Base-by-base conservation (phyloP, 176 grass and related monocot genomes). In the Calamus simplicifolius region DNA sequence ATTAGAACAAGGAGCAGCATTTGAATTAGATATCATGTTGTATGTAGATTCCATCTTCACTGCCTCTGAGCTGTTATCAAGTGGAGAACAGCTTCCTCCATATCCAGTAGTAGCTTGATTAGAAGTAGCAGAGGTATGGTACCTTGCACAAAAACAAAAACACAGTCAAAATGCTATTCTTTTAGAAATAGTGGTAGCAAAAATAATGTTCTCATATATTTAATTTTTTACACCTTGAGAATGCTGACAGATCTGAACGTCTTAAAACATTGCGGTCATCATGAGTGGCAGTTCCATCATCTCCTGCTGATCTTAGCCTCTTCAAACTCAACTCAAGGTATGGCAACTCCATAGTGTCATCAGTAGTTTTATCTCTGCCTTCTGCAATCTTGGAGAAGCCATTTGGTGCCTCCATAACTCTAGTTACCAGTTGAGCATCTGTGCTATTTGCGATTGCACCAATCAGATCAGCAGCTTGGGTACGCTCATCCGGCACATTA, bases 171-270 rank as follows among this genome's bases (percentile, higher is more conserved):
- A 87, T 54, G 74, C 70, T 78, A 79, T 56, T 71, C 71, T 19
- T 49, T 29, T 18, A 66, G 31, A 59, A 70, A 48, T 69, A 71
- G 64, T 56, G 8, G 35, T 43, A 13, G 35, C 67, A 69, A 75
- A 74, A 54, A 28, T 30, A 19, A 59, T 67, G 51, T 31, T 75
- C 50, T 51, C 74, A 85, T 58, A 74, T 77, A 86, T 89, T 74
- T 95, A 76, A 75, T 79, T 79, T 83, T 84, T 43, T 81, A 64
- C 75, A 96, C 91, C 91, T 90, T 2, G 77, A 77, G 66, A 95
- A 87, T 60, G 80, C 86, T 2, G 86, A 95, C 4, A 59, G 56
- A 50, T 89, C 64, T 13, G 90, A 95, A n/a, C 77, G 58, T 82
- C 73, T 87, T 25, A 90, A 48, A 19, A 87, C 77, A 19, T 90